phyloP scores from a whole-genome alignment of 306 rosid genomes.

The Echinosophora koreensis region DNA sequence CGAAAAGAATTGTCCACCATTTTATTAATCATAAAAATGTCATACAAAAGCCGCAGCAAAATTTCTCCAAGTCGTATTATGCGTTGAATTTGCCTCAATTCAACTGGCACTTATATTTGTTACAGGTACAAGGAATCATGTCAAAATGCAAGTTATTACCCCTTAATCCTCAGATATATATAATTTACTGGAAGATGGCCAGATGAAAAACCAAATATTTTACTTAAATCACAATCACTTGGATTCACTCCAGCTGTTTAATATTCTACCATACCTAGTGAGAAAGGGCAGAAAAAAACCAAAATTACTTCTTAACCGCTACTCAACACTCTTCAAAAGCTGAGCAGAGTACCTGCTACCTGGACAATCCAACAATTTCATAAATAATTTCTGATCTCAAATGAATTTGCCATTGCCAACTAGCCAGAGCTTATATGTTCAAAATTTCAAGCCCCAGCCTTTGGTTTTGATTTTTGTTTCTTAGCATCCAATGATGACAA shows the following conservation, averaged over 20 bases:
- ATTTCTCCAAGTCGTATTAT: neutral
- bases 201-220: conserved; percentile 23
- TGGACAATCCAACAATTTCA: conserved; percentile 45
- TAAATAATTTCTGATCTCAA: conserved; percentile 45
- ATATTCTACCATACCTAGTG: conserved; percentile 38
- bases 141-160: conserved; percentile 44
- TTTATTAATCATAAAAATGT: conserved; percentile 1
- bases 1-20: neutral
- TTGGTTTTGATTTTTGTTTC: conserved; percentile 81
- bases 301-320: conserved; percentile 37
- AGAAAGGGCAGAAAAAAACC: conserved; percentile 21
- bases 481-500: conserved; percentile 77
- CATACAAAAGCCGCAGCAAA: conserved; percentile 19
- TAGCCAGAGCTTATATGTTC: conserved; percentile 45
- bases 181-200: conserved; percentile 28
- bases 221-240: conserved; percentile 29
- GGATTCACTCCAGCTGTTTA: conserved; percentile 33
- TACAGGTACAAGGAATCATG: conserved; percentile 27
- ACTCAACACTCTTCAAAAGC: conserved; percentile 45
- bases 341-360: conserved; percentile 40
- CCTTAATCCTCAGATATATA: conserved; percentile 29
- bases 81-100: conserved; percentile 40
- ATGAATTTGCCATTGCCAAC: conserved; percentile 42
- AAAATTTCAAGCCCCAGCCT: conserved; percentile 68
- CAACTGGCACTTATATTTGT: conserved; percentile 42